Evolutionary conservation across 768 basidiomycete species (phyloP).

Genomic region (Fomitopsis serialis): DNA sequence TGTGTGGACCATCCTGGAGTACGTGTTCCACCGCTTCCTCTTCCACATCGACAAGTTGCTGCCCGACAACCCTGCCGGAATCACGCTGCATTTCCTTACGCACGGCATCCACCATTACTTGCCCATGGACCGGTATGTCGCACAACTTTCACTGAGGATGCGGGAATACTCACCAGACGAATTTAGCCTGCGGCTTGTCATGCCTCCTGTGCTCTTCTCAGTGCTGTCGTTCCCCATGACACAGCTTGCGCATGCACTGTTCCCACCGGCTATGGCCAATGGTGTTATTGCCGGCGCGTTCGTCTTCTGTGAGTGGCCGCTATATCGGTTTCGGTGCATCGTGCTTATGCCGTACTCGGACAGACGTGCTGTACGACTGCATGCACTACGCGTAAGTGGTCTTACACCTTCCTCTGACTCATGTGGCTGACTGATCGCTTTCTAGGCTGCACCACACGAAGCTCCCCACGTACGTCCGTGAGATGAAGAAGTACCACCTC

Average conservation of each 20-base stretch:
- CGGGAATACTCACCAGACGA: background rate
- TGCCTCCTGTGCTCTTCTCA: slow-evolving; percentile 87
- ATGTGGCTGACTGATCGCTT: slow-evolving; percentile 3
- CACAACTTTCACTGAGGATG: no score
- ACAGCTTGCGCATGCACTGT: slow-evolving; percentile 70
- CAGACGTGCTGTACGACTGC: slow-evolving; percentile 80
- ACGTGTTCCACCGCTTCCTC: slow-evolving; percentile 89
- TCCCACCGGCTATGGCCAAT: slow-evolving; percentile 83
- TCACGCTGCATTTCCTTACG: slow-evolving; percentile 85
- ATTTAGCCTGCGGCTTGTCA: slow-evolving; percentile 81
- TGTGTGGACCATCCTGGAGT: slow-evolving; percentile 94
- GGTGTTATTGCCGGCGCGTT: slow-evolving; percentile 83
- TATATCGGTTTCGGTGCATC: background rate
- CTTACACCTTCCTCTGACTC: slow-evolving; percentile 1
- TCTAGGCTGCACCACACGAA: slow-evolving; percentile 76
- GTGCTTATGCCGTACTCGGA: slow-evolving; percentile 6
- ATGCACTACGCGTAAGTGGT: slow-evolving; percentile 86
- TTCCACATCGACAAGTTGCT: slow-evolving; percentile 91
- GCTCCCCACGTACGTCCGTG: slow-evolving; percentile 79
- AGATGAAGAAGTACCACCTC: slow-evolving; percentile 97
- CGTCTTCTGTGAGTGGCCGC: slow-evolving; percentile 57
- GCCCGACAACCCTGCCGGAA: slow-evolving; percentile 75
- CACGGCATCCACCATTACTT: slow-evolving; percentile 98
- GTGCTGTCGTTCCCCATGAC: slow-evolving; percentile 83
- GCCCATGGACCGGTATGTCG: slow-evolving; percentile 86